Evolutionary conservation across 768 basidiomycete species (phyloP).

Genomic region (Kwoniella europaea): DNA sequence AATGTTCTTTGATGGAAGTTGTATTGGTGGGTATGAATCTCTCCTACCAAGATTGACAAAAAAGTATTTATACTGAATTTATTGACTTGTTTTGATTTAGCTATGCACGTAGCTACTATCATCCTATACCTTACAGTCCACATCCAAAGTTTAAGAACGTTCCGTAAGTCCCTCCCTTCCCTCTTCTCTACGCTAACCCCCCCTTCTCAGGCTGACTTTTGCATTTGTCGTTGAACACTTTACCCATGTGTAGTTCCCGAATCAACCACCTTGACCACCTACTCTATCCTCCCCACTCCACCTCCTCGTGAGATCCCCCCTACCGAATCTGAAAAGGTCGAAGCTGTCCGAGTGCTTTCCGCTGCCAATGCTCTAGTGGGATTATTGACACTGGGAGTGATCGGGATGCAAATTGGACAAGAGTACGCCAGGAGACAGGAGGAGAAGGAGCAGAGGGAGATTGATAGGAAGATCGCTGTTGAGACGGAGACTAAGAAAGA

Average conservation of each 20-base stretch:
- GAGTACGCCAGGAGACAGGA: slow-evolving; percentile 77
- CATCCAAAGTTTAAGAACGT: slow-evolving; percentile 75
- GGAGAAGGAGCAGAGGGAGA: slow-evolving; percentile 59
- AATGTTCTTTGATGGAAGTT: slow-evolving; percentile 90
- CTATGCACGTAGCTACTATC: slow-evolving; percentile 70
- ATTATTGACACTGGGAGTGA: slow-evolving; percentile 64
- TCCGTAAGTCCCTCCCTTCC: slow-evolving; percentile 60
- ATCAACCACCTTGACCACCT: slow-evolving; percentile 39
- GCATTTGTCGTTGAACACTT: no score
- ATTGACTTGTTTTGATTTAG: slow-evolving; percentile 3
- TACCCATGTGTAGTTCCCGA: slow-evolving; percentile 46
- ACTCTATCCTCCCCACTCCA: slow-evolving; percentile 54
- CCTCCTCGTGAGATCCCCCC: slow-evolving; percentile 45
- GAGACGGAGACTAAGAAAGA: slow-evolving; percentile 46
- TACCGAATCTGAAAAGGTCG: slow-evolving; percentile 69
- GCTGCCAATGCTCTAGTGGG: slow-evolving; percentile 88
- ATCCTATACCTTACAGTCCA: slow-evolving; percentile 83
- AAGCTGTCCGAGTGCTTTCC: slow-evolving; percentile 78
- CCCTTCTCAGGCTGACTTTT: no score
- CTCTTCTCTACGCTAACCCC: no score
- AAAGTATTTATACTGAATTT: not conserved
- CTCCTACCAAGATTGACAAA: not conserved
- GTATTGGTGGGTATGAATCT: slow-evolving; percentile 67
- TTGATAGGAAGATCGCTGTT: slow-evolving; percentile 46
- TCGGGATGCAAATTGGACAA: slow-evolving; percentile 71